Conservation (phyloP, 257 asterid genomes). For the Jacaranda copaia region DNA sequence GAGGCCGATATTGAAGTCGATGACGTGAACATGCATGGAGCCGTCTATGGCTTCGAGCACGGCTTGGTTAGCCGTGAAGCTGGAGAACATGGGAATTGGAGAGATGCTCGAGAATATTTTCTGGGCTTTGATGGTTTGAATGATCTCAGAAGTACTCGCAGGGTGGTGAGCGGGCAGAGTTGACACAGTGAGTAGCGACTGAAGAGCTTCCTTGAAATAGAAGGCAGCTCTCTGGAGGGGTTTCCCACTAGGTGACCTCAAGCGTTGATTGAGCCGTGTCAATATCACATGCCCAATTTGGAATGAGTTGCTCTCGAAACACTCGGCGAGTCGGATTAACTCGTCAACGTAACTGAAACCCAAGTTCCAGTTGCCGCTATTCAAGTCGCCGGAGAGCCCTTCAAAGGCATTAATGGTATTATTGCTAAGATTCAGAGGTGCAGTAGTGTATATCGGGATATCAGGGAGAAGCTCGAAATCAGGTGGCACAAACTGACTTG, state of each 20-base stretch:
- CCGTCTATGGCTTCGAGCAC: slow-evolving; percentile 82
- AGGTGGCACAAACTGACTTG: slow-evolving; percentile 49
- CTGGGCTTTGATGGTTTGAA: slow-evolving; percentile 79
- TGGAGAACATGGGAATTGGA: slow-evolving; percentile 79
- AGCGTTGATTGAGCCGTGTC: slow-evolving; percentile 84
- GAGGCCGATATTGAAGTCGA: slow-evolving; percentile 73
- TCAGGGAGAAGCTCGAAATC: slow-evolving; percentile 62
- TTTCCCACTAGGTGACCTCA: slow-evolving; percentile 68
- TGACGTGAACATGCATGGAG: slow-evolving; percentile 65
- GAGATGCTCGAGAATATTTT: slow-evolving; percentile 73
- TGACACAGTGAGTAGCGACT: slow-evolving; percentile 76
- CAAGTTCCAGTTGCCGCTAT: slow-evolving; percentile 44
- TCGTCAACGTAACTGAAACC: slow-evolving; percentile 85
- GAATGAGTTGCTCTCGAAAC: slow-evolving; percentile 80
- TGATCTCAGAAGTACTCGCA: slow-evolving; percentile 57
- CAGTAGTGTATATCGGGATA: slow-evolving; percentile 36
- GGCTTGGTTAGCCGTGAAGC: slow-evolving; percentile 92
- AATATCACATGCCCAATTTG: slow-evolving; percentile 79
- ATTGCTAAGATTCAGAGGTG: slow-evolving; percentile 32
- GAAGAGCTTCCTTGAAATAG: slow-evolving; percentile 95
- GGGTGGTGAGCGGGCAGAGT: slow-evolving; percentile 52
- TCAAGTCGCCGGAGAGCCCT: slow-evolving; percentile 34
- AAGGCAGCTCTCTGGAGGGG: slow-evolving; percentile 88
- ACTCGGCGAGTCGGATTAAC: slow-evolving; percentile 83
- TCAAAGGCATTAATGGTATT: slow-evolving; percentile 37